Evolutionary conservation across 2,329 filamentous ascomycete species (phyloP), one percentile per base, ranked within the genome.

Genomic region (Albophoma yamanashiensis): DNA sequence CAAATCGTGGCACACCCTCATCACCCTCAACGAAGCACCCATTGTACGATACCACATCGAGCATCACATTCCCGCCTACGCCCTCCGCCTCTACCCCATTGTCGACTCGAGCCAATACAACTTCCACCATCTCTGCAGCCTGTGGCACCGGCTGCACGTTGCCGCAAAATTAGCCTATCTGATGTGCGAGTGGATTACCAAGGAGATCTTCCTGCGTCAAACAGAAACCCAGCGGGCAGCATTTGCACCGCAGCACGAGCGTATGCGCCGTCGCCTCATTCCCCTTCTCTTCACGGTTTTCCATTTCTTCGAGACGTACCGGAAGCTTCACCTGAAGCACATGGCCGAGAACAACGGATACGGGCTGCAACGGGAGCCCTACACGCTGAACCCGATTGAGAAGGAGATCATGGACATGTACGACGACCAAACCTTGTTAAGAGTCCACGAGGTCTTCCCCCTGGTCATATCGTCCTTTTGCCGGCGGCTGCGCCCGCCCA

Each of bases 251-350:
- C 84, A 87, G 67, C 76, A 79, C 63, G 82, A 84, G 69, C 79
- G 85, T 17, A 87, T 88, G 85, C 82, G 84, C 56, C 82, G 83
- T 62, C 79, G 85, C 57, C 73, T 88, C 11, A 85, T 86, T 59
- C 85, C 85, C 1, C 69, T 87, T 9, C 75, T 88, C 20, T 87
- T 88, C 64, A 86, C 84, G 15, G 76, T 86, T 31, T 87, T 87
- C 64, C 85, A 88, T 68, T 88, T 88, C 67, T 87, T 88, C 67
- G 85, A 88, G 68, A 84, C 78, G 1, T 87, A 86, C 67, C 81
- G 85, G 61, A 79, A 77, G 45, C 73, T 85, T 3, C 83, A 87
- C 64, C 69, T 86, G 9, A 73, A 83, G 64, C 82, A 83, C 62
- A 77, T 88, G 31, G 73, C 75, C 56, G 75, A 82, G 56, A 76